phyloP scores from a whole-genome alignment of 169 alveolate genomes.

The Cryptosporidium felis region DNA sequence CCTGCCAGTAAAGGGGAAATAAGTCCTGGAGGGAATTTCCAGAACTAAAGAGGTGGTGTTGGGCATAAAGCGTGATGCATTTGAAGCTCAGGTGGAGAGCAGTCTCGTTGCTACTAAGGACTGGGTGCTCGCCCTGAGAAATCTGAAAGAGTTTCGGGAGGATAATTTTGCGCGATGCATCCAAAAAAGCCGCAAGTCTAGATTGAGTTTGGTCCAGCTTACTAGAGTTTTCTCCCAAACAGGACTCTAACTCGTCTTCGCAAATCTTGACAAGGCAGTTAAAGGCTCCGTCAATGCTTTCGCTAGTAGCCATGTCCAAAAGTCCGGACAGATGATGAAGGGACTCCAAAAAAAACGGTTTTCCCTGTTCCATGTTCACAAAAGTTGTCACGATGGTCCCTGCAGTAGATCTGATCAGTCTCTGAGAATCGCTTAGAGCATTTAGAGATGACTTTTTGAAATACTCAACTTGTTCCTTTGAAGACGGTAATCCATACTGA shows the following conservation, averaged over 20 bases:
- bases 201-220: slow-evolving; percentile 1
- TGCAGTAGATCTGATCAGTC: slow-evolving; percentile 78
- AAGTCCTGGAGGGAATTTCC: slow-evolving; percentile 67
- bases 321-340: slow-evolving; percentile 76
- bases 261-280: slow-evolving; percentile 76
- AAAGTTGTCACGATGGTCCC: slow-evolving; percentile 80
- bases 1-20: slow-evolving; percentile 74
- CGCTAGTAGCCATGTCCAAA: slow-evolving; percentile 76
- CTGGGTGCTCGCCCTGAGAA: slow-evolving; percentile 35
- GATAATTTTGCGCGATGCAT: slow-evolving; percentile 38
- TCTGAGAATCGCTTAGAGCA: slow-evolving; percentile 73
- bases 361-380: slow-evolving; percentile 78
- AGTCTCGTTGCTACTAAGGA: slow-evolving; percentile 16
- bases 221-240: slow-evolving; percentile 68
- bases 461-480: slow-evolving; percentile 70
- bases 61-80: slow-evolving; percentile 65
- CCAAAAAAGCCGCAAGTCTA: slow-evolving; percentile 25
- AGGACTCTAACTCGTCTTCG: slow-evolving; percentile 76
- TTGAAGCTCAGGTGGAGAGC: slow-evolving; percentile 23
- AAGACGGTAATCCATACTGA: slow-evolving; percentile 72
- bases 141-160: slow-evolving; percentile 33
- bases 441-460: slow-evolving; percentile 63
- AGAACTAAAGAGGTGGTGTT: slow-evolving; percentile 55
- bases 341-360: slow-evolving; percentile 77
- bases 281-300: slow-evolving; percentile 80